Conservation (phyloP, 2,329 filamentous ascomycete genomes). For the Aureobasidium subglaciale region DNA sequence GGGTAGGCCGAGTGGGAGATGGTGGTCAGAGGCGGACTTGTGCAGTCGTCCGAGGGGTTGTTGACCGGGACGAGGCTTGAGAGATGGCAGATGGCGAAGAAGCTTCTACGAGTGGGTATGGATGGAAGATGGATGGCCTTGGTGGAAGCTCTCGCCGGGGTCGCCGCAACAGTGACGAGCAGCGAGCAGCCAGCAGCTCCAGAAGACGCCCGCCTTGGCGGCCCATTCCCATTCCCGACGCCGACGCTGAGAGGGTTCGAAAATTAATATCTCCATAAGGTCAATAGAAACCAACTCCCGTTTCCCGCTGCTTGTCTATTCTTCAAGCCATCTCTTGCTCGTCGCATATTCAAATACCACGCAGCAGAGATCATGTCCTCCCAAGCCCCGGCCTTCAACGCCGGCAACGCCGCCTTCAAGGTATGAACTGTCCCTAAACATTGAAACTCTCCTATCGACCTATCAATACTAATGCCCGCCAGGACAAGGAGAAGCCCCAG, state of each 20-base stretch:
- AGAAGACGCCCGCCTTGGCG: neutral
- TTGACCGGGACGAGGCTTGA: neutral
- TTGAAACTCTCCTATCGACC: neutral
- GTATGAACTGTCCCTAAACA: constrained; percentile 30
- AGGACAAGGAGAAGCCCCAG: constrained; percentile 96
- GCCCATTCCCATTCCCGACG: neutral
- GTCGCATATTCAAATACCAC: neutral
- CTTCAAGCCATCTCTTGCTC: neutral
- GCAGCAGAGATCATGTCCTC: constrained; percentile 28
- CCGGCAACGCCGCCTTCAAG: constrained; percentile 61
- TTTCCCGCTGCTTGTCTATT: neutral
- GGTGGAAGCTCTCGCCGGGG: neutral
- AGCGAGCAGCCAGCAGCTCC: neutral
- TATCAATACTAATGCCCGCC: constrained; percentile 10
- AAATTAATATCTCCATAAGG: constrained; percentile 1
- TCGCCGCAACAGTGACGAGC: constrained; percentile 6
- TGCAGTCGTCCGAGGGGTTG: neutral
- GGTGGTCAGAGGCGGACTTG: neutral
- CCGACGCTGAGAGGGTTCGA: constrained; percentile 3
- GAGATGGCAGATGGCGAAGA: neutral
- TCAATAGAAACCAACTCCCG: neutral
- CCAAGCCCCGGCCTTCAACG: constrained; percentile 39
- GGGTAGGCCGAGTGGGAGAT: neutral
- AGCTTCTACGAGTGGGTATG: neutral
- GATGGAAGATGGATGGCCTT: neutral